These are phyloP conservation scores for Tuber umbilicatum DNA, from an alignment of 495 filamentous ascomycete genomes.

Conservation along the genomic window DNA sequence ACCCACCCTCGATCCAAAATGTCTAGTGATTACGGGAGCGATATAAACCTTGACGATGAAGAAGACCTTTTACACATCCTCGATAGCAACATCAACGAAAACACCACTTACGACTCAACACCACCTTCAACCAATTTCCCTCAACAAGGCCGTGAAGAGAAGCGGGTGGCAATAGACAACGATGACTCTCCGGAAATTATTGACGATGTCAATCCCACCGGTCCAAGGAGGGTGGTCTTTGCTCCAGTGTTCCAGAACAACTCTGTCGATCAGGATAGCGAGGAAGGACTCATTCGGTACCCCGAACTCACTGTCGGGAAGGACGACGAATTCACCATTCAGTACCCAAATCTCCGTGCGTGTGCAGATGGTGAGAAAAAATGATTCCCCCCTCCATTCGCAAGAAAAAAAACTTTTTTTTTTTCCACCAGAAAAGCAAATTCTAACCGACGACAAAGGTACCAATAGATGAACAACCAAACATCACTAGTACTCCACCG, in stretches of 20 bases:
- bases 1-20: not conserved
- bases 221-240: constrained; percentile 18
- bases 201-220: constrained; percentile 14
- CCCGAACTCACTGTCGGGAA: not conserved
- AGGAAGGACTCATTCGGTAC: not conserved
- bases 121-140: not conserved
- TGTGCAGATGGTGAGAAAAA: constrained; percentile 29
- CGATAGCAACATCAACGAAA: constrained; percentile 10
- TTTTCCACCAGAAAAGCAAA: constrained; percentile 11
- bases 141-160: constrained; percentile 6
- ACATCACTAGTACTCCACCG: not conserved
- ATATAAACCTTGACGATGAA: constrained; percentile 35
- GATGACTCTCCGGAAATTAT: constrained; percentile 13
- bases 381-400: not conserved
- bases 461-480: constrained; percentile 12
- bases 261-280: not conserved
- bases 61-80: constrained; percentile 28
- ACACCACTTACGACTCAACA: not conserved
- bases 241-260: not conserved
- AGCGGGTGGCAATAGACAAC: constrained; percentile 8
- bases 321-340: not conserved
- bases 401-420: constrained; percentile 38
- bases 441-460: constrained; percentile 11
- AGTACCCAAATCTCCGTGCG: constrained; percentile 7
- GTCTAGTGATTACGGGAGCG: constrained; percentile 44